Evolutionary conservation across 2,329 filamentous ascomycete genomes (phyloP), one percentile per base, ranked within the genome.

Genomic region (Colletotrichum sp.): DNA sequence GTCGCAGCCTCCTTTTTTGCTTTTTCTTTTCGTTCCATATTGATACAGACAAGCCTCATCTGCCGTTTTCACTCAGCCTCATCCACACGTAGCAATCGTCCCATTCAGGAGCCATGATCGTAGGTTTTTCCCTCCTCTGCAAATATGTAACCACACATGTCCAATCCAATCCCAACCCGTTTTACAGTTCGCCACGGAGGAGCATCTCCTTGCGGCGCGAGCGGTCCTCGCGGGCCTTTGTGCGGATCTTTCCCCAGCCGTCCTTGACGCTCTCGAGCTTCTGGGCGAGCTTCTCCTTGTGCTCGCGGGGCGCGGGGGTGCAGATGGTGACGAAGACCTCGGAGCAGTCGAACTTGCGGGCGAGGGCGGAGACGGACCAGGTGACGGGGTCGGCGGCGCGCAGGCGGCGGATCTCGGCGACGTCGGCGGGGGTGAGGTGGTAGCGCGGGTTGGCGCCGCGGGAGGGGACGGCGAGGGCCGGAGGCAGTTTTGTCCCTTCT

Each of bases 341-440:
- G 0, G 86, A 88, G 1, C 88, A 89, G 77, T 90, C 87, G 0
- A 78, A 74, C 18, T 85, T 79, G 73, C 91, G 82, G 7, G 91
- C 89, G 36, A 93, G 87, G 64, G 83, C 85, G 49, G 81, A 81
- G 60, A 92, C 89, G 76, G 86, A 91, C 91, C 92, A 93, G 68
- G 81, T 84, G 30, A 87, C 81, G 2, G 92, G 91, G 80, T 93
- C 89, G 59, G 85, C 82, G 28, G 80, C 81, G 67, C 91, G 87
- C 81, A 93, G 86, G 66, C 84, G 83, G 73, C 90, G 89, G 81
- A 93, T 93, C 86, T 93, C 91, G 65, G 86, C 87, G 65, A 94
- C 89, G 76, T 93, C 88, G 76, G 87, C 86, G 63, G 85, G 83
- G 68, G 86, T 88, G 52, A 93, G 85, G 84, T 92, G 88, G 83